Evolutionary conservation across 257 asterid genomes (phyloP).

Genomic region (Nicotiana noctiflora): DNA sequence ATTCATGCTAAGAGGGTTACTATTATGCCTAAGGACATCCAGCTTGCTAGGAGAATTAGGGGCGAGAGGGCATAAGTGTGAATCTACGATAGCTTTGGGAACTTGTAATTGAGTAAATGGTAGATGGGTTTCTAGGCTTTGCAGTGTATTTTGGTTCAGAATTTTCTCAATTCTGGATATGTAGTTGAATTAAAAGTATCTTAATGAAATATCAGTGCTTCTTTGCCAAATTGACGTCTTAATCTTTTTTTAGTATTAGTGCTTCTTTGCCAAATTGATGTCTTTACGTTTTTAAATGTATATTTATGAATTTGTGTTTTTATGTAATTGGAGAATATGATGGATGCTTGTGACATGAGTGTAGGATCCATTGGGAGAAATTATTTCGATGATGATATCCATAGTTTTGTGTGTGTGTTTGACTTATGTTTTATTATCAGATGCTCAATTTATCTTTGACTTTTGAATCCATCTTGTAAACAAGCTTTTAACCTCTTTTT

Average conservation of each 20-base stretch:
- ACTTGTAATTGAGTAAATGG: neutral
- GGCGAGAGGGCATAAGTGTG: constrained; percentile 26
- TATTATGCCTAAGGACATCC: constrained; percentile 33
- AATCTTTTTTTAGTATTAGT: too few species aligned
- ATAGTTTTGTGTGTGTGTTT: too few species aligned
- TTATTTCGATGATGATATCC: neutral
- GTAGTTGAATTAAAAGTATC: neutral
- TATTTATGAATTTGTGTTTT: neutral
- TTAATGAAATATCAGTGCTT: neutral
- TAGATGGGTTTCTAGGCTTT: neutral
- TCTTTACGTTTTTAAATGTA: too few species aligned
- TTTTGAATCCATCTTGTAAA: neutral
- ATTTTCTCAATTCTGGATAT: neutral
- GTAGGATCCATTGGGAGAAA: neutral
- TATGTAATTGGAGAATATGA: neutral
- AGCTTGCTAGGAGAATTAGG: constrained; percentile 31
- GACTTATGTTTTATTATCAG: neutral
- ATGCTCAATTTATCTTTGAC: neutral
- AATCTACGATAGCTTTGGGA: neutral
- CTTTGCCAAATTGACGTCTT: neutral
- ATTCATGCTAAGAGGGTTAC: constrained; percentile 34
- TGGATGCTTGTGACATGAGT: neutral
- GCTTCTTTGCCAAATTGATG: too few species aligned
- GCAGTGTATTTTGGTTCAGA: neutral
- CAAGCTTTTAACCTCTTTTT: too few species aligned